Evolutionary conservation across 2,329 filamentous ascomycete species (phyloP), one percentile per base, ranked within the genome.

Genomic region (Graphilbum ipis-grandicollis): DNA sequence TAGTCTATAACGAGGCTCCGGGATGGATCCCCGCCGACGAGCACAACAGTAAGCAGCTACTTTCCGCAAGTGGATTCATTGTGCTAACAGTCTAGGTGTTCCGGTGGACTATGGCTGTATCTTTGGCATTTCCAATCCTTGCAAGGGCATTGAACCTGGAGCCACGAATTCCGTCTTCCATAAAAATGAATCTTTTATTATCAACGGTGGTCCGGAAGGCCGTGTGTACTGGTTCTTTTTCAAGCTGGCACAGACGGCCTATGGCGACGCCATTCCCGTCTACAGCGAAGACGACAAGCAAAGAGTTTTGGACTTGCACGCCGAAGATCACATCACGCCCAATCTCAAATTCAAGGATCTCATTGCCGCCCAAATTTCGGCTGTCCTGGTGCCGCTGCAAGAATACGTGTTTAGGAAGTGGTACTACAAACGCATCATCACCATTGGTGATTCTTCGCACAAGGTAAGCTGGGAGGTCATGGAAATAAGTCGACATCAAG

Each of bases 351-450:
- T 47, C 25, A 36, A 39, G 9, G 38, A 43, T 19, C 31, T 48
- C 6, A 38, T 43, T 12, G 36, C 39, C n/a, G 30, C 23, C 15
- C 18, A 31, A 1, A 32, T 41, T 17, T 44, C 44, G 1, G 49
- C 49, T 4, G 50, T 48, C 1, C 43, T 61, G 19, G 53, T 52
- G 2, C 44, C 53, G 0, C 34, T 58, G 2, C 55, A 52, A 13
- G 54, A 57, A 26, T 37, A 49, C 14, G 49, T 54, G 3, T 53
- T 44, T 25, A 44, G 53, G n/a, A 50, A 49, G 31, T 57, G 55
- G 55, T 47, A 48, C 36, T 52, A 49, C 35, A 36, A 46, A 8
- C 44, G 53, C 3, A 51, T 56, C 9, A 39, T 55, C 1, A 43
- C 43, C 4, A 41, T 56, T 1, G 54, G 54, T 4, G 54, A 57